Base-by-base conservation (phyloP, 495 filamentous ascomycete species). In the Tetracladium setigerum region DNA sequence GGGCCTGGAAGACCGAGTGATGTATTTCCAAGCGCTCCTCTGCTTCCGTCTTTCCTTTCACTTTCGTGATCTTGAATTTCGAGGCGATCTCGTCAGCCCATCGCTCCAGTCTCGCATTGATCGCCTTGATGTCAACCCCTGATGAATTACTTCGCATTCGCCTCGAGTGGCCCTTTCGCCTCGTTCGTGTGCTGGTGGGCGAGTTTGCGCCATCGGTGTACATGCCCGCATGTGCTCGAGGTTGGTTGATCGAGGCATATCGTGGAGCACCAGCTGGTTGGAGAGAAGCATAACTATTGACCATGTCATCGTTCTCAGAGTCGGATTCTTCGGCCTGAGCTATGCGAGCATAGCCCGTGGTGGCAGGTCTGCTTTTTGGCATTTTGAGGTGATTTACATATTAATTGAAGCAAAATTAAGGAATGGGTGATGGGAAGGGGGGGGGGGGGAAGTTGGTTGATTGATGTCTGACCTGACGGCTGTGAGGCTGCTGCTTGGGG, bases 51-150 rank as follows among this genome's bases (percentile, higher is more conserved):
- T 78, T 85, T 24, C 85, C 86, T 64, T 84, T 90, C 52, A 82
- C 79, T 34, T 78, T 80, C 47, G 76, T 71, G 56, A 89, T 87
- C 69, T 95, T 97, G 77, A 98, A 97, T 57, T 94, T 94, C 54
- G 84, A 86, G 24, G 94, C 91, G 57, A 99, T 97, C 69, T 99
- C 91, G 54, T 95, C 91, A 34, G 94, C 94, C 92, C 92, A 99
- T 55, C 86, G 74, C 63, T 99, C 92, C 15, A 99, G 71, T 39
- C 92, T 80, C 46, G 92, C 90, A 67, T 99, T 99, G 64, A 99
- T 96, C 50, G 91, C 92, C 65, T 97, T 97, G 57, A 99, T 90
- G 62, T 99, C 92, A 10, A 97, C 92, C 4, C 88, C 90, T 24
- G 88, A 89, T 47, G 80, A 86, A 60, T 88, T 95, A 49, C 89